Percentiles rank a stretch among this genome's conserved stretches.
phyloP scores from a whole-genome alignment of 768 basidiomycete genomes.

The Hericium rajendrae region DNA sequence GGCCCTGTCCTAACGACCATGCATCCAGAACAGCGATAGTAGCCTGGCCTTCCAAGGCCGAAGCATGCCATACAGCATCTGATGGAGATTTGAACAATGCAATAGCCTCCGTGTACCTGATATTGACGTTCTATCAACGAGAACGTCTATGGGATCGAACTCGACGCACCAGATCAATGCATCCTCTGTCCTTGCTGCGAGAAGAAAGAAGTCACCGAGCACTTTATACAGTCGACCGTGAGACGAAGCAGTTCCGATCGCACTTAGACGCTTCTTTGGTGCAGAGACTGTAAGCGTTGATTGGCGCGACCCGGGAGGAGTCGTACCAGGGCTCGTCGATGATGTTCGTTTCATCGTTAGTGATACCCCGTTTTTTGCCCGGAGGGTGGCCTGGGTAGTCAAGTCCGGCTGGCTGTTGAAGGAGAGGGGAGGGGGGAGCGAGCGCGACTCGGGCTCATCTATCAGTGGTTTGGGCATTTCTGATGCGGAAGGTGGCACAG shows the following conservation, averaged over 20 bases:
- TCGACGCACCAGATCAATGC: conserved; percentile 61
- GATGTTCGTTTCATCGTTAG: conserved; percentile 44
- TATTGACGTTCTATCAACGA: too few species aligned
- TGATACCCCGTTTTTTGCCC: conserved; percentile 19
- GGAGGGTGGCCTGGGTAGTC: conserved; percentile 14
- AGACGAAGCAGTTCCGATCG: conserved; percentile 60
- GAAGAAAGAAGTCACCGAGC: conserved; percentile 78
- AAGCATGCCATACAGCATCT: conserved; percentile 86
- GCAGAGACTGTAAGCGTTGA: conserved; percentile 36
- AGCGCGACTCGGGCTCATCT: conserved; percentile 29
- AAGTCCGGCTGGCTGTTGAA: conserved; percentile 53
- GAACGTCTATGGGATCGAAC: background rate
- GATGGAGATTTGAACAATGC: conserved; percentile 62
- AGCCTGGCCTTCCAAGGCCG: conserved; percentile 77
- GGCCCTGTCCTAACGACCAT: conserved; percentile 68
- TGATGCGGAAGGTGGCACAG: conserved; percentile 46
- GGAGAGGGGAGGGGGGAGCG: conserved; percentile 36
- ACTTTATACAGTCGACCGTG: conserved; percentile 84
- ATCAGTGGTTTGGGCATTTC: conserved; percentile 55
- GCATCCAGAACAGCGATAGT: conserved; percentile 73
- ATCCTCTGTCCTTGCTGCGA: conserved; percentile 81
- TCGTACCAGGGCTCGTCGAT: conserved; percentile 29
- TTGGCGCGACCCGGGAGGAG: conserved; percentile 35
- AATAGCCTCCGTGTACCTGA: conserved; percentile 81
- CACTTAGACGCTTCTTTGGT: conserved; percentile 51